A percentile compares a stretch with the other conserved stretches of the same genome.
These are phyloP conservation scores for Lachancea waltii DNA, from an alignment of 805 yeast genomes.

Conservation along the genomic window DNA sequence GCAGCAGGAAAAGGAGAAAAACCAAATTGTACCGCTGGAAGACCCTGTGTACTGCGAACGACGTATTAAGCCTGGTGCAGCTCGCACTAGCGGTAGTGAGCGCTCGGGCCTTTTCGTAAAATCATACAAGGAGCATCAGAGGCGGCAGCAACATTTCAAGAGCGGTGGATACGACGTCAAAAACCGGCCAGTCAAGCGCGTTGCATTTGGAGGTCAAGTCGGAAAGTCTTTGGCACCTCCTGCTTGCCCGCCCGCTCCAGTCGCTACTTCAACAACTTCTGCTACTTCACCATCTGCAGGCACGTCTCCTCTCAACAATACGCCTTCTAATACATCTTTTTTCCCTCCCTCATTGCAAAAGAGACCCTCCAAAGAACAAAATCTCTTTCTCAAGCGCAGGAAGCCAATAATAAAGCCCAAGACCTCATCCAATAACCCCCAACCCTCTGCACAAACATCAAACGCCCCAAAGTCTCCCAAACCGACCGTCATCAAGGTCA, in stretches of 20 bases:
- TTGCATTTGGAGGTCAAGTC: slow-evolving; percentile 32
- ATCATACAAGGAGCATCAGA: slow-evolving; percentile 18
- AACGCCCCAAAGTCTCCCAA: too few species aligned
- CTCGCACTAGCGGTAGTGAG: slow-evolving; percentile 6
- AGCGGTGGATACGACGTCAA: slow-evolving; percentile 14
- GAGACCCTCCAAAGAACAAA: slow-evolving; percentile 16
- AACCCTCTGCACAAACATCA: not conserved
- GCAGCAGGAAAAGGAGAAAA: slow-evolving; percentile 29
- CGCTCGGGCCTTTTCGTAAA: slow-evolving; percentile 15
- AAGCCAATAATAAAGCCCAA: slow-evolving; percentile 10
- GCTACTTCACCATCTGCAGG: not conserved
- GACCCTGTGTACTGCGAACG: slow-evolving; percentile 16
- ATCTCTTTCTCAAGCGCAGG: slow-evolving; percentile 18
- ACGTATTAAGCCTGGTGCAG: slow-evolving; percentile 7
- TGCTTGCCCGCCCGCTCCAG: not conserved
- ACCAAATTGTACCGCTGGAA: slow-evolving; percentile 26
- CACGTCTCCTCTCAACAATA: not conserved
- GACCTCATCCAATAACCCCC: not conserved
- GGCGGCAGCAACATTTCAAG: slow-evolving; percentile 19
- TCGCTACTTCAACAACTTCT: not conserved
- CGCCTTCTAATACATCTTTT: not conserved
- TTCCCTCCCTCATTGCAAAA: slow-evolving; percentile 4
- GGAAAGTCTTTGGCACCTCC: slow-evolving; percentile 18
- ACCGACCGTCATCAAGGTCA: slow-evolving; percentile 6
- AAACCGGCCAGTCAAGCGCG: slow-evolving; percentile 17